Evolutionary conservation across 805 yeast species (phyloP), one percentile per base, ranked within the genome.

Genomic region (Millerozyma acaciae): DNA sequence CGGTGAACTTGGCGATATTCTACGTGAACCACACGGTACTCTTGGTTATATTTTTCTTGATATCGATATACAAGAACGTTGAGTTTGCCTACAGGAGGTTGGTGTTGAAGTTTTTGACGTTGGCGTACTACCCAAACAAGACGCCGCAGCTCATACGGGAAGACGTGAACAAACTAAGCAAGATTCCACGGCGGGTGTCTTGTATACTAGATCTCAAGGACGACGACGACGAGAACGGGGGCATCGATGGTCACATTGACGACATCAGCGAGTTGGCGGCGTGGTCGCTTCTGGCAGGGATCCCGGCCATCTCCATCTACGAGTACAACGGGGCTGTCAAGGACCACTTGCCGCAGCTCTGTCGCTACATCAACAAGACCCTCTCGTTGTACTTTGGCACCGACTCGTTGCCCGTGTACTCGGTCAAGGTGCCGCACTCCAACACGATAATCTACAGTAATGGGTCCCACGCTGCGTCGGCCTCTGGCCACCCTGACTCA

Each of bases 241-340:
- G 97, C 2, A 57, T 82, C 26, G 85, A 81, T 39, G 96, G 95
- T 0, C 65, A 90, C 26, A 67, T 89, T 47, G 78, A 76, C 44
- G 85, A 85, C 47, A 73, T 81, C 5, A 75, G 89, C 29, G 96
- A 89, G 48, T 42, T 89, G 22, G 72, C 78, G 1, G 79, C 93
- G 5, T 93, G 98, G 98, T 73, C 87, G 24, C 56, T 86, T n/a
- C 82, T 94, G 21, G 78, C 90, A n/a, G 96, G 96, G 2, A 76
- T 88, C 31, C 76, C 78, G 25, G 62, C 67, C 38, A 65, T 90
- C 39, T 69, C 83, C 3, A 66, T 93, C 26, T 90, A 86, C 62
- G 97, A 93, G 58, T 73, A 73, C 50, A 78, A 76, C 35, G 97
- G 96, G 2, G 59, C 72, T 2, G 63, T 86, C 32, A 77, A 78